A percentile compares a stretch with the other conserved stretches of the same genome.
Evolutionary conservation across 2,329 filamentous ascomycete genomes (phyloP).

Genomic region (Fusarium neocosmosporiellum): DNA sequence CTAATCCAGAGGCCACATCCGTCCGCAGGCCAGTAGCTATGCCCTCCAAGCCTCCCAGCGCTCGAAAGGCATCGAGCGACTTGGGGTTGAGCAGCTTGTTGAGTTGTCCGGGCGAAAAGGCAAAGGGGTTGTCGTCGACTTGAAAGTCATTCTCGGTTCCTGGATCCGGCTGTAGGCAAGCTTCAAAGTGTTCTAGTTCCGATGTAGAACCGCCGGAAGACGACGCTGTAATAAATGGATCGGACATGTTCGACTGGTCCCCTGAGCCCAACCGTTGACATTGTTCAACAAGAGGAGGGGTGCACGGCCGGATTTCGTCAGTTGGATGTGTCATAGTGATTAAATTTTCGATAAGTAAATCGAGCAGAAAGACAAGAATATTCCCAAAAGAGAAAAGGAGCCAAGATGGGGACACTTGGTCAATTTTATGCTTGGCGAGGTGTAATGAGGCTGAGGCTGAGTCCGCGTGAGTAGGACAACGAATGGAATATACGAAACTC

Average conservation of each 20-base stretch:
- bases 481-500: neutral
- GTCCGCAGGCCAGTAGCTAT: neutral
- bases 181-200: neutral
- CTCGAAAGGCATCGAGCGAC: neutral
- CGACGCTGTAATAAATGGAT: neutral
- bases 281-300: neutral
- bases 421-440: neutral
- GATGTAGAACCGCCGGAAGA: neutral
- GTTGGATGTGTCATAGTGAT: neutral
- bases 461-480: neutral
- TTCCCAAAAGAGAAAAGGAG: neutral
- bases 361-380: neutral
- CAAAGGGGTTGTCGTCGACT: neutral
- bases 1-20: neutral
- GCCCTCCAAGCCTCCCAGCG: neutral
- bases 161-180: neutral
- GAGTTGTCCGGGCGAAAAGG: neutral
- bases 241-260: neutral
- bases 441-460: neutral
- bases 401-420: neutral
- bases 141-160: neutral
- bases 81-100: conserved; percentile 1
- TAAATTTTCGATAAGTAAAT: neutral
- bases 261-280: neutral
- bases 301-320: neutral